A percentile compares a stretch with the other conserved stretches of the same genome.
Conservation (phyloP, 257 asterid genomes). For the Primulina eburnea region DNA sequence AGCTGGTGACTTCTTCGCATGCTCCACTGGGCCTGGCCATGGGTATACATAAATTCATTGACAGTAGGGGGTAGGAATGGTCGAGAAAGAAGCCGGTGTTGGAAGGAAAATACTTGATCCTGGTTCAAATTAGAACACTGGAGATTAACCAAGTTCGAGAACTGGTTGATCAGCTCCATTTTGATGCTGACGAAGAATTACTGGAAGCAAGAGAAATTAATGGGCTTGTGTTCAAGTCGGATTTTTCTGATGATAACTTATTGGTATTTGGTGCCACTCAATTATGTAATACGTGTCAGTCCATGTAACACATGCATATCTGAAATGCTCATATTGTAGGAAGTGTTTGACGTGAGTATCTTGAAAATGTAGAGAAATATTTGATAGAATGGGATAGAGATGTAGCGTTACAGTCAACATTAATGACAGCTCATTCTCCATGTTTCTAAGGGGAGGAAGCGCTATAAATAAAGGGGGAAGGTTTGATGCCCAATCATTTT, state of each 20-base stretch:
- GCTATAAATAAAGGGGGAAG: constrained; percentile 46
- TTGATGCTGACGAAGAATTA: no score
- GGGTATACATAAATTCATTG: no score
- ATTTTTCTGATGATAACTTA: constrained; percentile 29
- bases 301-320: constrained; percentile 52
- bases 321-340: constrained; percentile 46
- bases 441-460: constrained; percentile 42
- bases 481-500: constrained; percentile 37
- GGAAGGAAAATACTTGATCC: constrained; percentile 16
- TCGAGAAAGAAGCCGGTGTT: neutral
- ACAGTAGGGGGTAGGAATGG: no score
- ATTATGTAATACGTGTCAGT: constrained; percentile 51
- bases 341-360: constrained; percentile 45
- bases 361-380: constrained; percentile 37
- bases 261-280: constrained; percentile 33
- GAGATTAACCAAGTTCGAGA: constrained; percentile 23
- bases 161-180: neutral
- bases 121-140: constrained; percentile 27
- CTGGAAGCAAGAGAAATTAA: constrained; percentile 28
- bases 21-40: no score
- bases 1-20: no score
- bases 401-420: constrained; percentile 49
- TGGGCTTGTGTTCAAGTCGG: constrained; percentile 40
- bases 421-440: constrained; percentile 46
- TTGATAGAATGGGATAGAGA: constrained; percentile 37